phyloP scores from a whole-genome alignment of 257 asterid species.

The Knoxia roxburghii region DNA sequence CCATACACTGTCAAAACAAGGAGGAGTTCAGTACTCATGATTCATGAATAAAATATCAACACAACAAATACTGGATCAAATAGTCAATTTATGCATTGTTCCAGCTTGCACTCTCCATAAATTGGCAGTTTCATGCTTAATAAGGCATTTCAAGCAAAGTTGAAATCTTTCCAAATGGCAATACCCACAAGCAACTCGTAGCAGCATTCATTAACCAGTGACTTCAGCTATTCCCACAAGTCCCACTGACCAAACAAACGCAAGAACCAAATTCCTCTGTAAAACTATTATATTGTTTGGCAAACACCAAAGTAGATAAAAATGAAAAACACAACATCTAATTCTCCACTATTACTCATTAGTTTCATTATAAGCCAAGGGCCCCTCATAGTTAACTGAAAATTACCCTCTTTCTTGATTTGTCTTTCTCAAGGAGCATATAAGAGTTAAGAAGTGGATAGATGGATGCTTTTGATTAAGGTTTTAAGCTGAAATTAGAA shows the following conservation, averaged over 20 bases:
- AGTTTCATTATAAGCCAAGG: neutral
- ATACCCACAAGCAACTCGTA: neutral
- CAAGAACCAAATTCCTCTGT: neutral
- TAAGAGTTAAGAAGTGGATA: too few relatives aligned
- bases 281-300: neutral
- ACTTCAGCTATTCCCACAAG: neutral
- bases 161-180: neutral
- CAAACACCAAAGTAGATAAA: neutral
- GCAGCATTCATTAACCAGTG: neutral
- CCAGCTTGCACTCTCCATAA: neutral
- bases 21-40: neutral
- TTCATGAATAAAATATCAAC: neutral
- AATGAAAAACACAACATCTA: neutral
- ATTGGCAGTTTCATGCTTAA: neutral
- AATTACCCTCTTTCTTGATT: neutral
- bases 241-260: neutral
- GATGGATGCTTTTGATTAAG: neutral
- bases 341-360: neutral
- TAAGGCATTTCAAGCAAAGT: neutral
- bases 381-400: neutral
- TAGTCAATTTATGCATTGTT: neutral
- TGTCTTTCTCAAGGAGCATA: too few relatives aligned
- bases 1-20: conserved; percentile 67
- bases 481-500: neutral
- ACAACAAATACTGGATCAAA: neutral